Conservation (phyloP, 768 basidiomycete species). For the Sporobolomyces phaffii region DNA sequence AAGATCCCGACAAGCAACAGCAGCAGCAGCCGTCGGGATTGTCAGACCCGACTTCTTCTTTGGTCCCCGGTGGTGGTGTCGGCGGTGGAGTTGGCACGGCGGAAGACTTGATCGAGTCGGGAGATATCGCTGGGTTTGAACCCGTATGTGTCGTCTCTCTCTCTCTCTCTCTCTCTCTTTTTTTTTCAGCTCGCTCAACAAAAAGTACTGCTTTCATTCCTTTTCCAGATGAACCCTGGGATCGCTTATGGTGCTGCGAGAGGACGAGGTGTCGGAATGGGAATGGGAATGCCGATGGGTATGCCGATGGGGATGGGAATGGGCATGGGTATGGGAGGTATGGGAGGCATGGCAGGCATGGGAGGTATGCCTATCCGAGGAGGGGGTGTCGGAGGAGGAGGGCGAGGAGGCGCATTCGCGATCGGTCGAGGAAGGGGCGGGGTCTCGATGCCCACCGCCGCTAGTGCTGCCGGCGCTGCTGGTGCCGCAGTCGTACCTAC, state of each 20-base stretch:
- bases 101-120: constrained; percentile 20
- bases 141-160: not conserved
- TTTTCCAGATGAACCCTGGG: constrained; percentile 7
- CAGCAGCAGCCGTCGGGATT: too few relatives aligned
- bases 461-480: not conserved
- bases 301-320: not conserved
- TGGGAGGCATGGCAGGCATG: too few relatives aligned
- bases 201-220: too few relatives aligned
- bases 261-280: constrained; percentile 6
- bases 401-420: not conserved
- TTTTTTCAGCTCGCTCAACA: too few relatives aligned
- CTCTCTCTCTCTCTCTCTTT: too few relatives aligned
- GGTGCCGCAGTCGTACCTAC: constrained; percentile 15
- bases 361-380: not conserved
- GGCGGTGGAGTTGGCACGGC: too few relatives aligned
- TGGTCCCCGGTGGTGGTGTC: too few relatives aligned
- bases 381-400: constrained; percentile 18
- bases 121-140: constrained; percentile 24
- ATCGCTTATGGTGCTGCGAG: not conserved
- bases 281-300: not conserved
- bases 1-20: too few relatives aligned
- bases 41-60: constrained; percentile 46
- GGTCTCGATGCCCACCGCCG: not conserved
- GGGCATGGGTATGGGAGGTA: too few relatives aligned
- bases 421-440: constrained; percentile 2